Conservation (phyloP, 495 filamentous ascomycete species). For the Tuber umbilicatum region DNA sequence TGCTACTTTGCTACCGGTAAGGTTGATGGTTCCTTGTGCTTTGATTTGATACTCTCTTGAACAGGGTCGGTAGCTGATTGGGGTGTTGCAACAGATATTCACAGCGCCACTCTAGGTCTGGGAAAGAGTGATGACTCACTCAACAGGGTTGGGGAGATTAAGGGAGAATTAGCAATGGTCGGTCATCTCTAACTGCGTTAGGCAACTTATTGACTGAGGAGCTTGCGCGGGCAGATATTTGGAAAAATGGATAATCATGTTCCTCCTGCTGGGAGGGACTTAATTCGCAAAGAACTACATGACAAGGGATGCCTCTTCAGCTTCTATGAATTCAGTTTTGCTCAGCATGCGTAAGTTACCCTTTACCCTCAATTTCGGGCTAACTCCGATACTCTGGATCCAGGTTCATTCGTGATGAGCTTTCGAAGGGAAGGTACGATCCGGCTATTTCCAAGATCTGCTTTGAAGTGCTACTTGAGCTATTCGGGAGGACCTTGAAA, state of each 20-base stretch:
- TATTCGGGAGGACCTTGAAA: constrained; percentile 73
- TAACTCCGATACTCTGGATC: constrained; percentile 34
- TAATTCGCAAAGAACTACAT: constrained; percentile 77
- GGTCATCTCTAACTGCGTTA: constrained; percentile 20
- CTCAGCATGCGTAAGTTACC: constrained; percentile 61
- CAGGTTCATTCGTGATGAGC: constrained; percentile 84
- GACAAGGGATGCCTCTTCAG: constrained; percentile 67
- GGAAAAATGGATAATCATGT: constrained; percentile 88
- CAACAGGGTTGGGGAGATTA: constrained; percentile 59
- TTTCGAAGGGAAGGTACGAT: constrained; percentile 88
- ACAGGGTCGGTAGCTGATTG: constrained; percentile 1
- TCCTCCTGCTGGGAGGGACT: constrained; percentile 72
- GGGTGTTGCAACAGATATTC: constrained; percentile 54
- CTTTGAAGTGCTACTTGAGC: constrained; percentile 82
- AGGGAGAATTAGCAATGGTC: constrained; percentile 67
- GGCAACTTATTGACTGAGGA: constrained; percentile 12
- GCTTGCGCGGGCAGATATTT: constrained; percentile 52
- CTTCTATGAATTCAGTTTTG: constrained; percentile 85
- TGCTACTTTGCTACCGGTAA: constrained; percentile 76
- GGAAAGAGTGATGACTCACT: constrained; percentile 64
- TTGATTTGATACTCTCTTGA: not conserved
- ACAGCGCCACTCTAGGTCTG: constrained; percentile 64
- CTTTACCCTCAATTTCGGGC: constrained; percentile 3
- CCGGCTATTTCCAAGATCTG: constrained; percentile 80
- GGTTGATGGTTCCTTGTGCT: not conserved